Evolutionary conservation across 2,329 filamentous ascomycete species (phyloP).

Genomic region (Stachybotrys chlorohalonatus): DNA sequence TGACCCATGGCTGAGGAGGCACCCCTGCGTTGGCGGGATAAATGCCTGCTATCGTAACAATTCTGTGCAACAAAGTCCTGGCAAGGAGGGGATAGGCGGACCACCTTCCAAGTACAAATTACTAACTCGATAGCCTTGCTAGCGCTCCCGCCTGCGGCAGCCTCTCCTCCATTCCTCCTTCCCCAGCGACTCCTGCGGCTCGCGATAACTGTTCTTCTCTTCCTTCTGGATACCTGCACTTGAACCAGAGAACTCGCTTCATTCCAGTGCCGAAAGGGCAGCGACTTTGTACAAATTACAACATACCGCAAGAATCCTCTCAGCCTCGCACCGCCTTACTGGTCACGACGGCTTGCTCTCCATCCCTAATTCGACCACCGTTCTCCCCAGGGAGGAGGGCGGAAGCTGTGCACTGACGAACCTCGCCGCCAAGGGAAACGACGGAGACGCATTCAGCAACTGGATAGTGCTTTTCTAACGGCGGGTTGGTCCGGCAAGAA

Average conservation of each 20-base stretch:
- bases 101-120: not conserved
- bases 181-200: not conserved
- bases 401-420: not conserved
- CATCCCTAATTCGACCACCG: not conserved
- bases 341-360: not conserved
- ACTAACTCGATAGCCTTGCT: not conserved
- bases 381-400: not conserved
- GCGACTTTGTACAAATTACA: too few relatives aligned
- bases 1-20: too few relatives aligned
- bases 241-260: too few relatives aligned
- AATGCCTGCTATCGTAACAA: not conserved
- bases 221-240: not conserved
- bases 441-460: too few relatives aligned
- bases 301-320: too few relatives aligned
- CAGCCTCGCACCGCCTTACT: too few relatives aligned
- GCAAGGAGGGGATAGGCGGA: not conserved
- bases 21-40: not conserved
- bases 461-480: too few relatives aligned
- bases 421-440: too few relatives aligned
- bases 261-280: too few relatives aligned
- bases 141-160: not conserved
- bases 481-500: too few relatives aligned
- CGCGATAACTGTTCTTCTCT: not conserved
- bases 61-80: not conserved
- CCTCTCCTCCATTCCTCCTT: not conserved